Base-by-base conservation (phyloP, 129 eudicot species). In the Pseudognaphalium luteoalbum region DNA sequence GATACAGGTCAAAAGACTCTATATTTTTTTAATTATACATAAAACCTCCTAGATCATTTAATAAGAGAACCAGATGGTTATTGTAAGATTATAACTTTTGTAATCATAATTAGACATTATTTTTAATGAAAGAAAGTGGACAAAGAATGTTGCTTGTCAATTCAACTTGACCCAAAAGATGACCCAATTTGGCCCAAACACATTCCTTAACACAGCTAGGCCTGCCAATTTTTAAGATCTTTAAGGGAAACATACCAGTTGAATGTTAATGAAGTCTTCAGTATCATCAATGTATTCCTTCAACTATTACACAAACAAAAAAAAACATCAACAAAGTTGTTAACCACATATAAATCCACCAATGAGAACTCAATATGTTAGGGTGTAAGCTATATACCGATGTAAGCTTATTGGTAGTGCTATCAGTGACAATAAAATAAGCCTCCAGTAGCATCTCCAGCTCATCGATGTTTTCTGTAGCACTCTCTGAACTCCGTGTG, bases 281-380 rank as follows among this genome's bases (percentile, higher is more conserved):
- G 99, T 91, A 82, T 95, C 97, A 80, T 93, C 98, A 72, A 93
- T 93, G 76, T 93, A 93, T 85, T 95, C 99, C 90, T 95, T 95
- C 75, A 95, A 83, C 99, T 95, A 92, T 78, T 69, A 78, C 47
- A 14, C 21, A 16, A 65, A 21, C 75, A 80, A 42, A 58, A 72
- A 52, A 33, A 5, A 63, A 76, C 17, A 17, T 30, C 37, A 66
- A 67, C 42, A 76, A 34, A 60, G 19, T 19, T 68, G 41, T 69
- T 32, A 59, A 60, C 19, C 32, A 57, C 28, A 78, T 21, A 19
- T 1, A 58, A n/a, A 70, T 7, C 4, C n/a, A 22, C 39, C 9
- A 17, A 30, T 7, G 3, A 50, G 9, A 72, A 47, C 21, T 51
- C 21, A 44, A 25, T 12, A 73, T 29, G 47, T 54, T 65, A 44